Evolutionary conservation across 2,329 filamentous ascomycete genomes (phyloP), one percentile per base, ranked within the genome.

Genomic region (Madurella fahalii): DNA sequence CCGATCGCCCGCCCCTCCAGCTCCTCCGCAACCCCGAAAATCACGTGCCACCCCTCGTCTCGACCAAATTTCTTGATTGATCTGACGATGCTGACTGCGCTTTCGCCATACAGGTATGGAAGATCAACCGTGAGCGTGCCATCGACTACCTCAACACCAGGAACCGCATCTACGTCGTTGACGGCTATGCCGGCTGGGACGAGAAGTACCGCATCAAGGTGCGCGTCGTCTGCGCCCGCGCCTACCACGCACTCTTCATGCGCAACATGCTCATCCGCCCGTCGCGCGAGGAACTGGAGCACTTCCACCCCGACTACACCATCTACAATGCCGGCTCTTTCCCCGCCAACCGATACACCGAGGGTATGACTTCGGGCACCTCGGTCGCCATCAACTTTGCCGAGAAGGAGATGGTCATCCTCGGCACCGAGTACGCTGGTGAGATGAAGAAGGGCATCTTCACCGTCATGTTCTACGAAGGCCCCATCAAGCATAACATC

Each of bases 161-260:
- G 68, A 96, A 95, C 74, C 90, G 94, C 70, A 97, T 99, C 79
- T 99, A 99, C 75, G 94, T 99, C 63, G 82, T 99, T 63, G 94
- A 99, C 73, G 94, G 94, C 63, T 99, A 87, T 72, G 94, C 94
- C 64, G 94, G 94, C 73, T 99, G 94, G 94, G 94, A 99, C 68
- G 87, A 95, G 80, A 92, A 94, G 74, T 99, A 99, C 82, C 84
- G 92, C 64, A 97, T 99, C 78, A 89, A 86, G 68, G 94, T 99
- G 67, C 92, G 94, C 69, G 93, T 99, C 62, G 92, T 99, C 71
- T 99, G 94, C 78, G 94, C 94, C 64, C 92, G 94, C 72, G 94
- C 94, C 75, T 99, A 99, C 83, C 94, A 99, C 83, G 94, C 94
- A 60, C 85, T 99, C 63, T 99, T 99, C 85, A 99, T 99, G 94